Percentiles rank a stretch among this genome's conserved stretches.
phyloP scores from a whole-genome alignment of 164 flowering plant species.

The Vitis riparia region DNA sequence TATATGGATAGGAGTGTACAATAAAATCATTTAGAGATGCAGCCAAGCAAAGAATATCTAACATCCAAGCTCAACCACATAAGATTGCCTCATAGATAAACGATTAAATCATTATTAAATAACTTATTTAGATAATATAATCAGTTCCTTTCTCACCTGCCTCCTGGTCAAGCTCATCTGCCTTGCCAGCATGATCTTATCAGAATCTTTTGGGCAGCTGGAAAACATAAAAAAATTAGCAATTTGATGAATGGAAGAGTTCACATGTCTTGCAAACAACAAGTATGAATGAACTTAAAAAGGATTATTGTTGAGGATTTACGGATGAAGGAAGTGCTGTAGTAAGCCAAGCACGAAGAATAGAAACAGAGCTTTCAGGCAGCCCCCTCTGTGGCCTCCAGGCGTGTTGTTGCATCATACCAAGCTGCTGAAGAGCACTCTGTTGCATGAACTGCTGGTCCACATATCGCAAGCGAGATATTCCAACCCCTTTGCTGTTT shows the following conservation, averaged over 20 bases:
- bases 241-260: not conserved
- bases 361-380: conserved; percentile 48
- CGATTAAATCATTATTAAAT: not conserved
- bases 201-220: conserved; percentile 83
- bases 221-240: conserved; percentile 3
- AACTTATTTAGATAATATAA: not conserved
- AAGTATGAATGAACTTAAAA: not conserved
- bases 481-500: conserved; percentile 47
- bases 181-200: conserved; percentile 89
- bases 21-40: not conserved
- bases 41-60: not conserved
- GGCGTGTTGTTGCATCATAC: conserved; percentile 52
- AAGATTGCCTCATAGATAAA: not conserved
- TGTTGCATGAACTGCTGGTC: conserved; percentile 69
- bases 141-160: conserved; percentile 55
- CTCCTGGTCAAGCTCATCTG: conserved; percentile 91
- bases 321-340: conserved; percentile 62
- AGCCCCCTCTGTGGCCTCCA: conserved; percentile 58
- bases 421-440: conserved; percentile 59
- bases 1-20: not conserved
- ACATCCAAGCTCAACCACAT: not conserved
- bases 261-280: not conserved
- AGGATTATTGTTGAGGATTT: conserved; percentile 9
- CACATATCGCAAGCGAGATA: conserved; percentile 54
- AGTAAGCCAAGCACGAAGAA: conserved; percentile 55